phyloP scores from a whole-genome alignment of 2,329 filamentous ascomycete genomes.

The Fusarium begoniae region DNA sequence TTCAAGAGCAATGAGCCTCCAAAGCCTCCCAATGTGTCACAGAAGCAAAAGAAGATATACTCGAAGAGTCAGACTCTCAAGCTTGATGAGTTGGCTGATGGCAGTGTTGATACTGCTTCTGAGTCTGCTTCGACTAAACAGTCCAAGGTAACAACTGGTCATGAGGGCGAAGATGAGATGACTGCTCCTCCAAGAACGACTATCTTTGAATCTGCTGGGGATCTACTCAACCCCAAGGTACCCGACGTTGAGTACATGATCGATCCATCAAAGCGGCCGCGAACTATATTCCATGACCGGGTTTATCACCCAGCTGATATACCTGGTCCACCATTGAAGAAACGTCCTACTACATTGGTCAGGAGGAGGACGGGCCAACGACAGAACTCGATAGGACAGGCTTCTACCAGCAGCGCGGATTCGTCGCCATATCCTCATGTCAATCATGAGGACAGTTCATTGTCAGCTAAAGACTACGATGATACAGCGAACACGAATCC shows the following conservation, averaged over 20 bases:
- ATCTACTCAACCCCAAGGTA: constrained; percentile 89
- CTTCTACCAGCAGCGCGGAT: constrained; percentile 40
- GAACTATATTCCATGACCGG: constrained; percentile 96
- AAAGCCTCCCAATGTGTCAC: constrained; percentile 60
- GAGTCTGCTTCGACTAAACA: constrained; percentile 22
- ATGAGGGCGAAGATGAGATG: constrained; percentile 59
- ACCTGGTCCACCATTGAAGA: constrained; percentile 77
- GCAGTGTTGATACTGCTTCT: constrained; percentile 1
- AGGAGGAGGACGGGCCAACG: constrained; percentile 45
- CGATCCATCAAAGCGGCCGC: constrained; percentile 81
- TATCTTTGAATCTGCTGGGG: constrained; percentile 93
- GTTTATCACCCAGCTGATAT: constrained; percentile 96
- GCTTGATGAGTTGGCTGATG: constrained; percentile 21
- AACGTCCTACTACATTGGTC: constrained; percentile 53
- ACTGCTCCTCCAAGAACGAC: constrained; percentile 87
- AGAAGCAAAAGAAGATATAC: constrained; percentile 76
- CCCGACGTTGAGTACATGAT: constrained; percentile 84
- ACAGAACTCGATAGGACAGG: constrained; percentile 35
- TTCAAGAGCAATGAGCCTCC: constrained; percentile 69
- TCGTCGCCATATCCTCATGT: constrained; percentile 49
- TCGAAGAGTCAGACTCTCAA: constrained; percentile 78
- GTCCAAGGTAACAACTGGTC: constrained; percentile 59
- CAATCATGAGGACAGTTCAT: constrained; percentile 54
- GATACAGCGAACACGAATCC: constrained; percentile 59
- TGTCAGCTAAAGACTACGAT: constrained; percentile 61